Base-by-base conservation (phyloP, 495 filamentous ascomycete species). In the Neurospora discreta region DNA sequence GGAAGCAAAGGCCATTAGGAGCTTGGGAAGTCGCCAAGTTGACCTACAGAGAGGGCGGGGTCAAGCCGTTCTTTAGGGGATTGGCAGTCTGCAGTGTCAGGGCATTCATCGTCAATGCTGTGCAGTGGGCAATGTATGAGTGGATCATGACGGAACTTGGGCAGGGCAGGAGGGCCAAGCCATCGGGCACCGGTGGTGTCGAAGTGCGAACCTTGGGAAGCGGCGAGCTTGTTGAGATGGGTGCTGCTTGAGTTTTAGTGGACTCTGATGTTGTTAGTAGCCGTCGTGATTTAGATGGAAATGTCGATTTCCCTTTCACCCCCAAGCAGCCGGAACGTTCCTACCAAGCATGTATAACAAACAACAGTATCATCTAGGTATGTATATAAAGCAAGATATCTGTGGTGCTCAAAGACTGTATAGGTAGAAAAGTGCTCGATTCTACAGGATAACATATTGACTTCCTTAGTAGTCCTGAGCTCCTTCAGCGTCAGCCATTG, bases 91-190 rank as follows among this genome's bases (percentile, higher is more conserved):
- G 94, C 79, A 94, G 91, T 79, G 80, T 89, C 3, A 82, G 94
- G 74, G 94, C 94, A 8, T 97, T 97, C 77, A 81, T 97, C 46
- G 94, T 97, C 69, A 95, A 97, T 82, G 87, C 88, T 0, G 85
- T 85, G 39, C 88, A 97, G 84, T 97, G 92, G 92, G 90, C 89
- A 5, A 88, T 92, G 39, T 97, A 95, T 81, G 92, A 95, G 82
- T 92, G 90, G 89, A 84, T 92, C 75, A 92, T 95, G 89, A 82
- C 78, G 9, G 80, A 86, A 73, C 71, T 88, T 15, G 80, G 81
- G 46, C 75, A 80, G 65, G 77, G 77, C 46, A 73, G 74, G 41
- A 69, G 42, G 40, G 23, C 16, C 39, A 36, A 10, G 3, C 36
- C 36, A 16, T 7, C 16, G n/a, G 41, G 33, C 16, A 9, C 11